phyloP scores from a whole-genome alignment of 768 basidiomycete species.

The Sarcodon aspratus region DNA sequence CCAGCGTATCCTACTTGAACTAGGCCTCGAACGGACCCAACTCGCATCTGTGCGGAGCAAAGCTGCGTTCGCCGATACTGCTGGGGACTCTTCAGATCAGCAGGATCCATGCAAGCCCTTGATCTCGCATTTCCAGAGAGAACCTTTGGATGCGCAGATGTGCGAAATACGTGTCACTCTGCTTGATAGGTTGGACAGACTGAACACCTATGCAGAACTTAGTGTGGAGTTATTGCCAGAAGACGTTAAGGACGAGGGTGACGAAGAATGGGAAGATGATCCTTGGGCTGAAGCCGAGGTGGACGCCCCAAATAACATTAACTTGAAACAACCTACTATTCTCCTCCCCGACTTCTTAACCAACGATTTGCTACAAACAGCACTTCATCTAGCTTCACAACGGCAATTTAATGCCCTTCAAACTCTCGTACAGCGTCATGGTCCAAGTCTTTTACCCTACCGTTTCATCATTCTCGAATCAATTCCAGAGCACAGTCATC shows the following conservation, averaged over 20 bases:
- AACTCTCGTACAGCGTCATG: constrained; percentile 48
- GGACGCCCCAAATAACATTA: constrained; percentile 9
- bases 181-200: constrained; percentile 53
- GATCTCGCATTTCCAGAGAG: constrained; percentile 39
- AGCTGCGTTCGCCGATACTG: constrained; percentile 17
- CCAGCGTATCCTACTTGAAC: constrained; percentile 46
- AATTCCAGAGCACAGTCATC: constrained; percentile 65
- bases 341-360: constrained; percentile 55
- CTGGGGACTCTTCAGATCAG: constrained; percentile 10
- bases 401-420: constrained; percentile 47
- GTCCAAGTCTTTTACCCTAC: constrained; percentile 47
- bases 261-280: constrained; percentile 65
- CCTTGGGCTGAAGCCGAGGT: constrained; percentile 55
- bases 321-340: constrained; percentile 27
- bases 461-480: constrained; percentile 61
- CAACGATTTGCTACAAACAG: constrained; percentile 42
- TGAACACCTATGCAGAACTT: constrained; percentile 65
- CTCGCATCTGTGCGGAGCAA: constrained; percentile 35
- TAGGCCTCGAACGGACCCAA: constrained; percentile 53
- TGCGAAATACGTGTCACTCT: constrained; percentile 57
- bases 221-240: constrained; percentile 27
- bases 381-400: constrained; percentile 55
- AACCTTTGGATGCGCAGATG: constrained; percentile 51
- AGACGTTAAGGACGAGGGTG: constrained; percentile 18
- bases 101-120: constrained; percentile 17